phyloP scores from a whole-genome alignment of 306 rosid species.

The Calophaca sinica region DNA sequence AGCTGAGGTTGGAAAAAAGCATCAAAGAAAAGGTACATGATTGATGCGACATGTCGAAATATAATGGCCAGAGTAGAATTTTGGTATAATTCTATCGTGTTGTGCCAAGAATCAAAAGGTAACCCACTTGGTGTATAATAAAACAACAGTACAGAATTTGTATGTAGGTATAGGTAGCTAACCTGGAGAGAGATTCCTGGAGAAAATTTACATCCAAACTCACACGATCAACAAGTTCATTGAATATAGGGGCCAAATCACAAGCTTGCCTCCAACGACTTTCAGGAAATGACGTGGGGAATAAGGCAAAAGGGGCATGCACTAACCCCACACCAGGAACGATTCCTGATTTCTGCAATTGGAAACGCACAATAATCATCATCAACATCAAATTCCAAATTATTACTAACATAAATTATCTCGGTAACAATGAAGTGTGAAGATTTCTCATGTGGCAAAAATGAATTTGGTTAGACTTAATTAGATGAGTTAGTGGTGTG shows the following conservation, averaged over 20 bases:
- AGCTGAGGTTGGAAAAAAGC: neutral
- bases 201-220: slow-evolving; percentile 85
- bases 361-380: slow-evolving; percentile 12
- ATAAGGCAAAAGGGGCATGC: slow-evolving; percentile 83
- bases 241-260: slow-evolving; percentile 80
- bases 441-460: no score
- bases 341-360: slow-evolving; percentile 69
- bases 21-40: neutral
- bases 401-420: no score
- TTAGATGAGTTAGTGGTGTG: no score
- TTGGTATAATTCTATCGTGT: no score
- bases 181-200: slow-evolving; percentile 82
- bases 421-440: no score
- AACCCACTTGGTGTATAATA: no score
- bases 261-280: slow-evolving; percentile 71
- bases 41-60: neutral
- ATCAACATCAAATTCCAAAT: slow-evolving; percentile 24
- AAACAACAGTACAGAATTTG: neutral
- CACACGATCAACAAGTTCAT: slow-evolving; percentile 86
- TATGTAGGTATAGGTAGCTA: no score
- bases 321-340: slow-evolving; percentile 91
- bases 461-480: no score
- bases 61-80: no score
- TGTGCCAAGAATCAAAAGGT: no score
- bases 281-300: slow-evolving; percentile 77